Base-by-base conservation (phyloP, 2,329 filamentous ascomycete genomes). In the Akanthomyces muscarius region DNA sequence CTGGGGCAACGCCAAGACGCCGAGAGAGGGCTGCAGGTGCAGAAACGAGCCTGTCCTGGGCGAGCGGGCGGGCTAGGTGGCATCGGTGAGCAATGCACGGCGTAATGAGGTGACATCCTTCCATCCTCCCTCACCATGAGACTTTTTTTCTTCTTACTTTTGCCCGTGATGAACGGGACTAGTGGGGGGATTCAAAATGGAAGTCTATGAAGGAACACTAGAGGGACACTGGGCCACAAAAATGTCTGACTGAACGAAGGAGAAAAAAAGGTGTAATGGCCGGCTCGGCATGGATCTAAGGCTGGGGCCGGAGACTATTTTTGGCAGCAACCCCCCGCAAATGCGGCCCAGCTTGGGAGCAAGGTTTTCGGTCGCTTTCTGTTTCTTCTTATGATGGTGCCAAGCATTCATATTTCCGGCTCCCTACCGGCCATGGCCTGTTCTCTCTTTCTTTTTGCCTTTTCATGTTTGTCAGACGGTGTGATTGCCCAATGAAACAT, bases 321-420 rank as follows among this genome's bases (percentile, higher is more conserved):
- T 57, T 57, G 30, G 55, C 5, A 36, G 55, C 42, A 41, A 57
- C 21, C 55, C 55, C 55, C 55, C 42, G 42, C 55, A 57, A 44
- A 48, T 25, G 45, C 23, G 21, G 30, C 18, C 21, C 38, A 55
- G 52, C 28, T 7, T 30, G 21, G 13, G 21, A 42, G 14, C 36
- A 42, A 16, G 23, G 21, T 55, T 44, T 18, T 44, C 54, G 52
- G 21, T 55, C 36, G 14, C 8, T 48, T 13, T 48, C 33, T 23
- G 16, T 33, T 42, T 18, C 18, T 11, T 33, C 16, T 13, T 36
- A 57, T 57, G 55, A 57, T 57, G 55, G 11, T 57, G 55, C 55
- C 55, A 50, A 50, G 56, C 30, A 30, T 8, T 21, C 4, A 14
- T 51, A 51, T 59, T 6, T 4, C 36, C 56, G 30, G 56, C 45